phyloP scores from a whole-genome alignment of 2,329 filamentous ascomycete species.

The Penicillium sp. region DNA sequence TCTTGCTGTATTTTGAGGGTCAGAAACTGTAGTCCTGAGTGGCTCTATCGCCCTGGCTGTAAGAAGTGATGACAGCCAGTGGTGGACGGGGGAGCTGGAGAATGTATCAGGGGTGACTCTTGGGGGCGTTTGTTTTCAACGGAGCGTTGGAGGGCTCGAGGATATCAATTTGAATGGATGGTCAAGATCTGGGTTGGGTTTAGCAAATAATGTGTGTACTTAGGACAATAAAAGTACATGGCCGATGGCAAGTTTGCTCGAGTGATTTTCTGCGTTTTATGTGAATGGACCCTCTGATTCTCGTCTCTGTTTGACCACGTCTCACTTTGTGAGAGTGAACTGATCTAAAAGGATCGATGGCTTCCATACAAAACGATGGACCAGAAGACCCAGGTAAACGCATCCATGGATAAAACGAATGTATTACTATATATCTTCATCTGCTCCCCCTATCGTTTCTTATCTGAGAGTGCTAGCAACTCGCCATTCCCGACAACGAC shows the following conservation, averaged over 20 bases:
- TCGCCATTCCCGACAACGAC: no score
- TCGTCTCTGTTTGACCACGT: not conserved
- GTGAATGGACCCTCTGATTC: not conserved
- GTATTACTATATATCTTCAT: no score
- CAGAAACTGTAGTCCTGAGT: not conserved
- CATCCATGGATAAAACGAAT: no score
- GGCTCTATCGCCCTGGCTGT: not conserved
- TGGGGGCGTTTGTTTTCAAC: not conserved
- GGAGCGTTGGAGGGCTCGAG: not conserved
- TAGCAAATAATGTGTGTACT: not conserved
- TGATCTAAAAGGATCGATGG: no score
- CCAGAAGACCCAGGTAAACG: no score
- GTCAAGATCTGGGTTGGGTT: no score
- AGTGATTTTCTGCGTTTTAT: not conserved
- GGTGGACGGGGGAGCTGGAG: not conserved
- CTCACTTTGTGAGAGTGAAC: no score
- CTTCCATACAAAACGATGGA: no score
- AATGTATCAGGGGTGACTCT: not conserved
- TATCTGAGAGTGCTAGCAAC: no score
- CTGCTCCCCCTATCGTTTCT: no score
- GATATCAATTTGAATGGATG: not conserved
- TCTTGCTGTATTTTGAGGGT: not conserved
- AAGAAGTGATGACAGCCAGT: not conserved
- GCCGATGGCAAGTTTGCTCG: not conserved
- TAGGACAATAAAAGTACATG: not conserved